Base-by-base conservation (phyloP, 179 eudicot genomes). In the Beta lomatogona region DNA sequence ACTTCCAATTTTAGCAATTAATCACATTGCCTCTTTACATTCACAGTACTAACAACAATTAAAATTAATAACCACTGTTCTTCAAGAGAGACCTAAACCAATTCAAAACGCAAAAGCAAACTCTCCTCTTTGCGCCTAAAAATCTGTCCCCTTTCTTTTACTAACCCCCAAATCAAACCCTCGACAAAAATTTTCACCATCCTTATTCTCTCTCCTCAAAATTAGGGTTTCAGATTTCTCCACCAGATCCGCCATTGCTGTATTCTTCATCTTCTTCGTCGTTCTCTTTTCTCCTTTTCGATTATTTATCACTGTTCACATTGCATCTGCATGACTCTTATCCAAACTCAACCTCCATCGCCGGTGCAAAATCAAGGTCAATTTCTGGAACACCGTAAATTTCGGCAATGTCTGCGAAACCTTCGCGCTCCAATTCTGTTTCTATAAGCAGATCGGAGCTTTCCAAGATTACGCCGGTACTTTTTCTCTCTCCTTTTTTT, bases 371-470 rank as follows among this genome's bases (percentile, higher is more conserved):
- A 54, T 9, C 57, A 31, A 21, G 44, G 58, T 81, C 81, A 66
- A 0, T 48, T 36, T 0, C 58, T 53, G 75, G 55, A 25, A 53
- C 36, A 80, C 76, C 63, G 64, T 16, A 12, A 58, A 45, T 76
- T 53, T 53, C 76, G 83, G 81, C 87, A 82, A 86, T 84, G 86
- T 78, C 88, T 45, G 74, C 79, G 50, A 85, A 82, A 67, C 78
- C 80, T 16, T 79, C 88, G 18, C 77, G 69, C 81, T 80, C 83
- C 48, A 63, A 71, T 80, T 84, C 83, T 19, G 64, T 63, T 13
- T 83, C 86, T 63, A 45, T 72, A 4, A 60, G 59, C 76, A 81
- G 87, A 86, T 86, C 89, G 71, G 89, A 86, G 31, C 79, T 55
- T 60, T 71, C 79, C 68, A 84, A 79, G 81, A 81, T 66, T 53